These are phyloP conservation scores for Verticillium zaregamsianum DNA, from an alignment of 2,329 filamentous ascomycete species.

Conservation along the genomic window DNA sequence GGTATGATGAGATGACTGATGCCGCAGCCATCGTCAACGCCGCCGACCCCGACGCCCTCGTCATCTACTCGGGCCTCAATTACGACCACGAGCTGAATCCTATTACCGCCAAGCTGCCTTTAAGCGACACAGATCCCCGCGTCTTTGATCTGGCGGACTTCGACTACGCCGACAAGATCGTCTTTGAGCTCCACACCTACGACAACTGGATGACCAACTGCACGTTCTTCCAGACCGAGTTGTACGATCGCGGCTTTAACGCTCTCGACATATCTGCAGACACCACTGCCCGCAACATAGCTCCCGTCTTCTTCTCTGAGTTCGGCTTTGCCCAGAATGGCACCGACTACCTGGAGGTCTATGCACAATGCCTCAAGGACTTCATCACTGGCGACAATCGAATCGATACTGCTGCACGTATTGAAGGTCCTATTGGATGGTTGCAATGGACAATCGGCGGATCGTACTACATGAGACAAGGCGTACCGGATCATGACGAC, in stretches of 20 bases:
- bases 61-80: constrained; percentile 50
- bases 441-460: constrained; percentile 45
- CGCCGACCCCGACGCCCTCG: constrained; percentile 46
- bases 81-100: constrained; percentile 48
- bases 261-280: constrained; percentile 41
- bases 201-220: constrained; percentile 41
- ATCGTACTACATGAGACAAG: constrained; percentile 43
- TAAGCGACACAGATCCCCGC: constrained; percentile 28
- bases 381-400: constrained; percentile 1
- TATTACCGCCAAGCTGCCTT: constrained; percentile 7
- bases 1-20: constrained; percentile 44
- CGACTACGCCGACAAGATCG: constrained; percentile 42
- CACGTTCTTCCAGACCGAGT: constrained; percentile 39
- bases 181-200: constrained; percentile 43
- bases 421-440: constrained; percentile 27
- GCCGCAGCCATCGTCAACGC: constrained; percentile 46
- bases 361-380: constrained; percentile 1
- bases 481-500: constrained; percentile 31
- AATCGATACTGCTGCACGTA: not conserved
- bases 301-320: constrained; percentile 43
- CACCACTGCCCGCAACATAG: constrained; percentile 29
- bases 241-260: constrained; percentile 48
- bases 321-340: constrained; percentile 42
- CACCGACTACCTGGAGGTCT: constrained; percentile 16
- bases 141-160: constrained; percentile 40